A percentile compares a stretch with the other conserved stretches of the same genome.
Evolutionary conservation across 2,329 filamentous ascomycete species (phyloP).

Genomic region (Ophiostoma ips): DNA sequence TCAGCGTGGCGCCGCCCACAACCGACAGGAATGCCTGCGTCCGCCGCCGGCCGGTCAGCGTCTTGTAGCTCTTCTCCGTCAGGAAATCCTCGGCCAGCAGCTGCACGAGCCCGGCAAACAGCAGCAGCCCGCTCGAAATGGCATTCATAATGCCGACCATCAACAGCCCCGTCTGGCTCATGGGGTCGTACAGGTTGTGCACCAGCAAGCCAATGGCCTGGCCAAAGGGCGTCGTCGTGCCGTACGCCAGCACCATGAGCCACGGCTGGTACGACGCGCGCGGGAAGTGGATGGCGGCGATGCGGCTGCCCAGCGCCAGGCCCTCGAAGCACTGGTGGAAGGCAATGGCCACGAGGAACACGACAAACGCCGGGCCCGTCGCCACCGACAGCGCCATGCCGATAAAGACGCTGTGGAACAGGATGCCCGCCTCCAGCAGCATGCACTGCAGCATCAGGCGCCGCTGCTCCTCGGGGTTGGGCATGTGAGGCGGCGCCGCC

Average conservation of each 20-base stretch:
- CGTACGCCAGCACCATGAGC: constrained; percentile 69
- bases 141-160: constrained; percentile 84
- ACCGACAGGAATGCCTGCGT: constrained; percentile 51
- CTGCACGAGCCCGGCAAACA: constrained; percentile 76
- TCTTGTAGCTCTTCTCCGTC: constrained; percentile 58
- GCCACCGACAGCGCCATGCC: constrained; percentile 77
- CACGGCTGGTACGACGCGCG: constrained; percentile 61
- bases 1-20: constrained; percentile 48
- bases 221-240: constrained; percentile 64
- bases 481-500: constrained; percentile 16
- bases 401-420: constrained; percentile 69
- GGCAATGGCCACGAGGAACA: constrained; percentile 66
- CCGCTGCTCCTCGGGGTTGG: constrained; percentile 43
- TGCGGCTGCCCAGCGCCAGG: constrained; percentile 70
- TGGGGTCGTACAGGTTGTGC: constrained; percentile 68
- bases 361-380: constrained; percentile 63
- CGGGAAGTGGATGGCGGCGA: constrained; percentile 70
- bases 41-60: constrained; percentile 46
- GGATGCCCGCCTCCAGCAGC: constrained; percentile 67
- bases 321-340: constrained; percentile 87
- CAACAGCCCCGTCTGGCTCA: constrained; percentile 59
- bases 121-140: constrained; percentile 62
- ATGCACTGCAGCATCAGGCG: constrained; percentile 63
- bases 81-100: constrained; percentile 75
- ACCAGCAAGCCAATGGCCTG: constrained; percentile 70